Evolutionary conservation across 2,329 filamentous ascomycete species (phyloP), one percentile per base, ranked within the genome.

Genomic region (Ceratocystis diversiconidia): DNA sequence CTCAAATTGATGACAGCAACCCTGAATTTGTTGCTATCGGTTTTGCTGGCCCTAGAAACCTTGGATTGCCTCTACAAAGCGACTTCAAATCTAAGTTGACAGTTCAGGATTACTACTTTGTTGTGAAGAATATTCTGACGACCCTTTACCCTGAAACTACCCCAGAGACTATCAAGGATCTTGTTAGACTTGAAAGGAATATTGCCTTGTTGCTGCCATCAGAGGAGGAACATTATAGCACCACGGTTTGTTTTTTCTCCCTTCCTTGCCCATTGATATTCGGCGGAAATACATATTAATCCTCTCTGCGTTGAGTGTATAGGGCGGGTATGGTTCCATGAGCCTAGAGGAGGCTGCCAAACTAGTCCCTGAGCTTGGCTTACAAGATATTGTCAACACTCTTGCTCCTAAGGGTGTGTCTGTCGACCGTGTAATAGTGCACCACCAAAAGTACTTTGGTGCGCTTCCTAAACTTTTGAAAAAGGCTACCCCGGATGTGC

Each of bases 1-100:
- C 74, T 12, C 73, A 74, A 46, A 72, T 77, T n/a, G 78, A 79
- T 67, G 76, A 78, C 69, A 76, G 75, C 69, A 72, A 78, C 62
- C 77, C 77, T 5, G 72, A 73, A 28, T 67, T 68, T 0, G 70
- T 73, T 10, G 74, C 77, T 44, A 70, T 78, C 25, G 72, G 73
- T 64, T 73, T 76, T 5, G 72, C 75, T 78, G 68, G 81, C 74
- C 71, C 76, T 75, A 69, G 75, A 71, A 68, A 77, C 75, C 79
- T 85, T 68, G 83, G 84, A n/a, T 77, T 87, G 6, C 83, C 84
- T 0, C 80, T 83, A 2, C 82, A 84, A 70, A 79, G 85, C 69
- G 82, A 83, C 68, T 87, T 86, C 70, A 76, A 80, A 41, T 79
- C 85, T 68, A 76, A 78, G 32, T 73, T 80, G 62, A 75, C 83